Evolutionary conservation across 129 eudicot genomes (phyloP).

Genomic region (Dittrichia graveolens): DNA sequence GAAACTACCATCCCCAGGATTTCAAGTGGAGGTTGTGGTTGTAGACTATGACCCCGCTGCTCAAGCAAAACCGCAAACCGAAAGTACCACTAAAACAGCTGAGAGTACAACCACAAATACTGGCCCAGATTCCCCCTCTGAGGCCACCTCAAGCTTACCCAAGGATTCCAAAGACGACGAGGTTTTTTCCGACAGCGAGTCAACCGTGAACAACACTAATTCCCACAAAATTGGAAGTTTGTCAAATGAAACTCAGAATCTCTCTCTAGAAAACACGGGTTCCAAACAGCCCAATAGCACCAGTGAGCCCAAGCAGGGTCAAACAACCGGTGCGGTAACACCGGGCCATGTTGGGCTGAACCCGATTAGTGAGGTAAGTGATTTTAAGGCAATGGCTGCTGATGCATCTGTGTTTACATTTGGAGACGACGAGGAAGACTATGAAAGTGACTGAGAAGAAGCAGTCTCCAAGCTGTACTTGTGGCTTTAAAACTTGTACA

Average conservation of each 20-base stretch:
- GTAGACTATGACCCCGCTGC: slow-evolving; percentile 58
- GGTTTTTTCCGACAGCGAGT: slow-evolving; percentile 72
- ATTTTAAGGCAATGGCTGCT: slow-evolving; percentile 98
- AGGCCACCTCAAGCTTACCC: slow-evolving; percentile 30
- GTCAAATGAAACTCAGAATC: slow-evolving; percentile 52
- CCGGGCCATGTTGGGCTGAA: slow-evolving; percentile 16
- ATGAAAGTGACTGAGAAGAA: slow-evolving; percentile 70
- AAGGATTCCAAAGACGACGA: slow-evolving; percentile 63
- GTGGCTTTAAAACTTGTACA: slow-evolving; percentile 30
- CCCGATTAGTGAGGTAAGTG: slow-evolving; percentile 67
- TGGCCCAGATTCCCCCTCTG: slow-evolving; percentile 30
- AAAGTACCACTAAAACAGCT: slow-evolving; percentile 40
- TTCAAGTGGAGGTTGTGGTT: slow-evolving; percentile 87
- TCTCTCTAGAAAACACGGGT: slow-evolving; percentile 46
- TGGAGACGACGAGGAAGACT: slow-evolving; percentile 97
- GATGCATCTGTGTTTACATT: slow-evolving; percentile 95
- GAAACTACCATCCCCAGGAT: slow-evolving; percentile 93
- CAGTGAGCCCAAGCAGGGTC: slow-evolving; percentile 13
- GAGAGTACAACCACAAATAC: slow-evolving; percentile 45
- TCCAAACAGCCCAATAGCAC: slow-evolving; percentile 16
- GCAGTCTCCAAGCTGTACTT: background rate
- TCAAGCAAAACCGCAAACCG: slow-evolving; percentile 47
- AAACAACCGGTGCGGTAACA: slow-evolving; percentile 3
- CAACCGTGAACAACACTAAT: slow-evolving; percentile 28
- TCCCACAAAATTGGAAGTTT: slow-evolving; percentile 39